These are phyloP conservation scores for Clavaria fumosa DNA, from an alignment of 768 basidiomycete genomes.

Conservation along the genomic window DNA sequence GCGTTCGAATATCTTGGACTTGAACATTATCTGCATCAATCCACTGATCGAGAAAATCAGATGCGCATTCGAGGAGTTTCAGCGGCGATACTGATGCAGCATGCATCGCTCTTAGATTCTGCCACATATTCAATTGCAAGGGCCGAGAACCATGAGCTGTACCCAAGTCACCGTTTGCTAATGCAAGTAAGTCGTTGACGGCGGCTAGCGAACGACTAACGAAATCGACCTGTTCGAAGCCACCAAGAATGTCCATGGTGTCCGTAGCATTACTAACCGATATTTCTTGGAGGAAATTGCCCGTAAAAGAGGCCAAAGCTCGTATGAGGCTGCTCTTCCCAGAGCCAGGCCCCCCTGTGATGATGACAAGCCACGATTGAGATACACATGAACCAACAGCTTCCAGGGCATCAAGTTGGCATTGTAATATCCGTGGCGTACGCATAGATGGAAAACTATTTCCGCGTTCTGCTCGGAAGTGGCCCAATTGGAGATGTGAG, in stretches of 20 bases:
- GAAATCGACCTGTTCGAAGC: conserved; percentile 81
- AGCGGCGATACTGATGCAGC: conserved; percentile 7
- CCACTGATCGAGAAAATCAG: not conserved
- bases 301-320: conserved; percentile 52
- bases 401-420: conserved; percentile 52
- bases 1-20: not conserved
- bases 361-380: conserved; percentile 76
- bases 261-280: conserved; percentile 78
- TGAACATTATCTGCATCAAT: not conserved
- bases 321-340: conserved; percentile 75
- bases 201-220: conserved; percentile 24
- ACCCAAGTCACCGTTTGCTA: conserved; percentile 26
- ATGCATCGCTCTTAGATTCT: conserved; percentile 12
- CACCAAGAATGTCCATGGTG: conserved; percentile 85
- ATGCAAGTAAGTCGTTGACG: conserved; percentile 24
- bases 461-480: conserved; percentile 27
- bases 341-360: conserved; percentile 55
- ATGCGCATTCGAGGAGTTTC: conserved; percentile 1
- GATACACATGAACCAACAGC: conserved; percentile 58
- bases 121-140: conserved; percentile 11
- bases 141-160: conserved; percentile 18
- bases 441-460: conserved; percentile 23
- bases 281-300: conserved; percentile 55
- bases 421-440: conserved; percentile 39
- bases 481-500: conserved; percentile 48